Base-by-base conservation (phyloP, 2,329 filamentous ascomycete species). In the Aspergillus candidus region DNA sequence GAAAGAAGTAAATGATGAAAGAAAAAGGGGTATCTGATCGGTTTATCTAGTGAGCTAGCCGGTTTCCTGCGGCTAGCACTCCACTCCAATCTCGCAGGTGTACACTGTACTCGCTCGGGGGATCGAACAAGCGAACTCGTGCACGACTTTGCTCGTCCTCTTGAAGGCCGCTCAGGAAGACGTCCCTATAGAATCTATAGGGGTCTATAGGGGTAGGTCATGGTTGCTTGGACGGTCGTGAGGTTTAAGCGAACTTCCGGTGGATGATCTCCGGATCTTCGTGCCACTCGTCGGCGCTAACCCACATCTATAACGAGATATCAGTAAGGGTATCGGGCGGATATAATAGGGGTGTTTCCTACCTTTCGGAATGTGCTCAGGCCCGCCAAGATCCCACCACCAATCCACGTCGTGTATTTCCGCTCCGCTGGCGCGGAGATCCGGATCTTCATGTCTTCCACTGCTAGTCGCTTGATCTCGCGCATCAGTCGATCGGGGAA, bases 401-500 rank as follows among this genome's bases (percentile, higher is more conserved):
- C 93, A 57, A 97, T 97, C 93, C 93, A 98, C 29, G 93, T 98
- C 50, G 89, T 96, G 74, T 97, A 98, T 71, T 97, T 95, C 55
- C 93, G 80, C 75, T 98, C 93, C 5, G 93, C 91, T 43, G 93
- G 93, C 42, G 93, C 93, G 72, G 94, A 95, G 63, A 98, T 98
- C 77, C 96, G 95, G 74, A 98, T 97, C 61, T 90, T 83, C 91
- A 96, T 98, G 67, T 98, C 93, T 76, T 96, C 96, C 57, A 97
- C 89, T 10, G 93, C 93, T 59, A 97, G 74, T 65, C 84, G 79
- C 72, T 96, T 93, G 54, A 97, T 85, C 72, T 98, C 93, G 56
- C 87, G 83, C 63, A 98, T 75, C 57, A 98, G 73, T 40, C 93
- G 80, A 69, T 97, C 93, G 44, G 91, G 91, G 63, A 98, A 98